Base-by-base conservation (phyloP, 2,329 filamentous ascomycete genomes). In the Paecilomyces dactylethromorphus region DNA sequence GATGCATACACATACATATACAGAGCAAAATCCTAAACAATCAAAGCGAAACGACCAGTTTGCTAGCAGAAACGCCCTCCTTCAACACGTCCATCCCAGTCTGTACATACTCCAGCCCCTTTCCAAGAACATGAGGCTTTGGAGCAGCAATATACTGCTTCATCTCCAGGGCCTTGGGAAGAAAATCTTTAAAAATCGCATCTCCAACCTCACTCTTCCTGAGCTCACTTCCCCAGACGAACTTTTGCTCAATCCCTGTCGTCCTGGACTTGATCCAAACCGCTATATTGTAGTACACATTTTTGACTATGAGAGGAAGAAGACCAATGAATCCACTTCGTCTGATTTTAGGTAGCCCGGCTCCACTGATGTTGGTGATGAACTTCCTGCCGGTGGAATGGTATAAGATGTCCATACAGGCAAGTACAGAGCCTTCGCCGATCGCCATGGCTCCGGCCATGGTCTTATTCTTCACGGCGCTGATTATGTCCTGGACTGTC, bases 71-170 rank as follows among this genome's bases (percentile, higher is more conserved):
- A 31, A 53, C 49, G 21, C 49, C 55, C 49, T 53, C 35, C 26
- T 7, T 22, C 2, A 35, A 15, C 3, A 52, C 24, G 18, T 56
- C 55, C 2, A 56, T n/a, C 6, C 39, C 55, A 33, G 26, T 53
- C 56, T 57, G 56, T 18, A 57, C 50, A 45, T 49, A 18, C 50
- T 49, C 56, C 2, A 57, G 22, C 2, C 56, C 56, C 26, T 18
- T 54, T 1, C 56, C 57, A 11, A 77, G 64, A 6, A 79, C 66
- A 32, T 72, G 50, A 5, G 75, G 66, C 58, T 71, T 67, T 6
- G 77, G 77, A 12, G 67, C 59, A 35, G 66, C 59, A 50, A 66
- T 62, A 51, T 74, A 69, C 10, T 55, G 62, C 1, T 73, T 71
- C 2, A 56, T 59, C 49, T 61, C 61, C 11, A 75, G 60, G 5